Evolutionary conservation across 164 flowering plant species (phyloP).

Genomic region (Hamamelis virginiana): DNA sequence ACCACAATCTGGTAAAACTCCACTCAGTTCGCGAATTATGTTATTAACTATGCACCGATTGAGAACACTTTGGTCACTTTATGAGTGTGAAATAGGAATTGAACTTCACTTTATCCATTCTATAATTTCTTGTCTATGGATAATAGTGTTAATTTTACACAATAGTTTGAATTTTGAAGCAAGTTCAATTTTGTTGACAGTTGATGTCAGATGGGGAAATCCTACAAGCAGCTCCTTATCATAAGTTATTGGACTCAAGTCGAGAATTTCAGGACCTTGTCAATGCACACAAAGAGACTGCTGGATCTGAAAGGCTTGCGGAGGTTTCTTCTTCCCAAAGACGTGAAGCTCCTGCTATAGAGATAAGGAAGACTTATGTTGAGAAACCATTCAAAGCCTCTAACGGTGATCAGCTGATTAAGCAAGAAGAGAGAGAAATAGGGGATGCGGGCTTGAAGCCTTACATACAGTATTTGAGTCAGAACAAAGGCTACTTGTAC

Average conservation of each 20-base stretch:
- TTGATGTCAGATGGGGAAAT: constrained; percentile 48
- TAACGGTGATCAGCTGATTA: constrained; percentile 36
- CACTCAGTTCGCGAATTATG: no score
- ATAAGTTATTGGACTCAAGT: constrained; percentile 31
- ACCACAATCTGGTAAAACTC: no score
- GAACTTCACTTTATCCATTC: background rate
- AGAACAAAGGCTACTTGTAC: constrained; percentile 39
- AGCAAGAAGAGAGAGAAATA: constrained; percentile 39
- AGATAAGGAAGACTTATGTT: constrained; percentile 25
- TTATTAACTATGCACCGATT: no score
- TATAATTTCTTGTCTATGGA: background rate
- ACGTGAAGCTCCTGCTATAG: constrained; percentile 15
- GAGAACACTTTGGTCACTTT: no score
- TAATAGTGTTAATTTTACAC: no score
- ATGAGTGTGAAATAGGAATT: no score
- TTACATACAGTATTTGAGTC: constrained; percentile 37
- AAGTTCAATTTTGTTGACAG: constrained; percentile 21
- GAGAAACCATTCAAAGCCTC: constrained; percentile 22
- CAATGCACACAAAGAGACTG: constrained; percentile 47
- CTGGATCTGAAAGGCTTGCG: constrained; percentile 36
- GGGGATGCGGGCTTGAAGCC: constrained; percentile 40
- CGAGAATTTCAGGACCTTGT: constrained; percentile 42
- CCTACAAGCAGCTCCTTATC: constrained; percentile 34
- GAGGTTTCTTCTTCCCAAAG: constrained; percentile 19
- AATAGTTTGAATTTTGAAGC: no score